A percentile compares a stretch with the other conserved stretches of the same genome.
Conservation (phyloP, 2,329 filamentous ascomycete genomes). For the Zymoseptoria passerinii region DNA sequence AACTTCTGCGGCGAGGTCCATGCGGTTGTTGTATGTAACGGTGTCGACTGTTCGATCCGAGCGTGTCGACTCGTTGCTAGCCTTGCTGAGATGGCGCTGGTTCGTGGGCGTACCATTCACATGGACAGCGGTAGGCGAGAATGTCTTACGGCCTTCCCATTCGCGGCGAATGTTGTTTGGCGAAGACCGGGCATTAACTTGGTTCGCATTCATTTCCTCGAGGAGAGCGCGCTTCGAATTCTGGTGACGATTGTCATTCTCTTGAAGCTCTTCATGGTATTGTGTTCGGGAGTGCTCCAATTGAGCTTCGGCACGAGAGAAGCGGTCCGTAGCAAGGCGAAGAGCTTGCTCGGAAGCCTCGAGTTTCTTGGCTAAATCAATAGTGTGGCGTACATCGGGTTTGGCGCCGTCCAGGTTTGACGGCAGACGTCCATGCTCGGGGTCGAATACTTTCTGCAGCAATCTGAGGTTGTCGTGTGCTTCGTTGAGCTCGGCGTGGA, state of each 20-base stretch:
- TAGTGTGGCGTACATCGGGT: constrained; percentile 56
- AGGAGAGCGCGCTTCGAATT: constrained; percentile 65
- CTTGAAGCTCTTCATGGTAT: constrained; percentile 61
- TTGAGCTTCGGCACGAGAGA: constrained; percentile 73
- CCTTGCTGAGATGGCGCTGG: constrained; percentile 59
- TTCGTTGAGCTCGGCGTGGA: constrained; percentile 72
- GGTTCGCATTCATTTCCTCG: constrained; percentile 81
- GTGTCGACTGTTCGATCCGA: constrained; percentile 83
- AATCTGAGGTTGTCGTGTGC: constrained; percentile 71
- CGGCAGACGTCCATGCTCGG: constrained; percentile 44
- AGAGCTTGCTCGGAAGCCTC: constrained; percentile 85
- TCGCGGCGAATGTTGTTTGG: constrained; percentile 61
- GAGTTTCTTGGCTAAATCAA: constrained; percentile 77
- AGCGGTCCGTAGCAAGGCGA: constrained; percentile 71
- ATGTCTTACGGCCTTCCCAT: constrained; percentile 52
- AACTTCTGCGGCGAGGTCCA: constrained; percentile 83
- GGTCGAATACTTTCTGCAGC: constrained; percentile 80
- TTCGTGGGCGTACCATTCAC: constrained; percentile 55
- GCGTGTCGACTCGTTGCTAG: constrained; percentile 65
- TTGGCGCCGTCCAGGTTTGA: constrained; percentile 60
- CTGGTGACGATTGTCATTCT: constrained; percentile 53
- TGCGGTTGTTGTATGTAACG: constrained; percentile 72
- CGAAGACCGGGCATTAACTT: constrained; percentile 63
- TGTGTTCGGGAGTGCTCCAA: constrained; percentile 67
- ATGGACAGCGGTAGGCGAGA: constrained; percentile 58